A percentile compares a stretch with the other conserved stretches of the same genome.
phyloP scores from a whole-genome alignment of 306 rosid species.

The Vachellia pachyceras region DNA sequence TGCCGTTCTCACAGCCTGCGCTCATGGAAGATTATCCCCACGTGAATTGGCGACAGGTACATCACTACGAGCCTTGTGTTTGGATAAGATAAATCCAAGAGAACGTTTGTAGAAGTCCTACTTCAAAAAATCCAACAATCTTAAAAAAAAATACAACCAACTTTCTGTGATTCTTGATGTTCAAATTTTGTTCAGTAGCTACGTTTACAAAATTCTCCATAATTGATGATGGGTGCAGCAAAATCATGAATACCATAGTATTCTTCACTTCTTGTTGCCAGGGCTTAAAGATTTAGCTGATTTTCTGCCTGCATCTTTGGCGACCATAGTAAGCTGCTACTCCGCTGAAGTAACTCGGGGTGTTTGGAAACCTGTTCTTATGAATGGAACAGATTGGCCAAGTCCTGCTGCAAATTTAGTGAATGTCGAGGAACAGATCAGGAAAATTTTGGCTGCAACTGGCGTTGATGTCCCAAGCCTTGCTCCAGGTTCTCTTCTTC shows the following conservation, averaged over 20 bases:
- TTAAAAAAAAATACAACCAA: background rate
- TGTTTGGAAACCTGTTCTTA: conserved; percentile 89
- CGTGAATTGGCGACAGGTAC: conserved; percentile 96
- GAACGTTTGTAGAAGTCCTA: background rate
- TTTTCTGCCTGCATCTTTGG: conserved; percentile 94
- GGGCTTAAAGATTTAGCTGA: conserved; percentile 98
- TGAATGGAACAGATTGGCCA: conserved; percentile 99
- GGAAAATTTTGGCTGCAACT: conserved; percentile 87
- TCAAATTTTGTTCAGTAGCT: background rate
- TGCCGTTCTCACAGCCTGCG: conserved; percentile 95
- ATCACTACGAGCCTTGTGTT: conserved; percentile 25
- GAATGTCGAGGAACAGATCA: conserved; percentile 88
- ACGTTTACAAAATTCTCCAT: background rate
- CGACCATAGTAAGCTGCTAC: conserved; percentile 86
- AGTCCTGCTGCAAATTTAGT: conserved; percentile 94
- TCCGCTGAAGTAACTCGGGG: conserved; percentile 96
- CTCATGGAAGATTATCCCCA: conserved; percentile 92
- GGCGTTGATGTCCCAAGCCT: conserved; percentile 97
- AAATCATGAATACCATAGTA: background rate
- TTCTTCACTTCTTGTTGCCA: conserved; percentile 37
- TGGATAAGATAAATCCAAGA: background rate
- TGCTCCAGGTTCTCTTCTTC: conserved; percentile 58
- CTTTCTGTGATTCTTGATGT: background rate
- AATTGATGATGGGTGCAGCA: conserved; percentile 10
- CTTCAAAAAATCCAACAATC: background rate